These are phyloP conservation scores for Trypanosoma cruzi DNA, from an alignment of 208 protist species.

Conservation along the genomic window DNA sequence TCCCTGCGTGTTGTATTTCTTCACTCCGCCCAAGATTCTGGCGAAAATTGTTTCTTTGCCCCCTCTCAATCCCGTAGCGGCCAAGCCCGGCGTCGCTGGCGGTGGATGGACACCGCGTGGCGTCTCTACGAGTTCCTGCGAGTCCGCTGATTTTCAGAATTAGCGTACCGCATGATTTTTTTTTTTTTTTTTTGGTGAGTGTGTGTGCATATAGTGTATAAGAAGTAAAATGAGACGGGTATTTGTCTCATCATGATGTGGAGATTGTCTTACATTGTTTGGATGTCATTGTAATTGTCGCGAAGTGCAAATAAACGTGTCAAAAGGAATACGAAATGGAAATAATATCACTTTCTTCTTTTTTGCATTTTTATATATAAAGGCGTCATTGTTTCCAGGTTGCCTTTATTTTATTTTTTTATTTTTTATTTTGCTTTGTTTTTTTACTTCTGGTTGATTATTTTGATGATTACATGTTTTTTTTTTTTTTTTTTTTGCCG, in stretches of 20 bases:
- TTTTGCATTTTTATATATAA: too few species aligned
- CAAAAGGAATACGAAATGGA: too few species aligned
- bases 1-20: slow-evolving; percentile 67
- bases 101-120: neutral
- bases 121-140: neutral
- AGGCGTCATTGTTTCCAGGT: neutral
- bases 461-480: slow-evolving; percentile 1
- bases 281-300: too few species aligned
- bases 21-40: slow-evolving; percentile 52
- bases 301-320: too few species aligned
- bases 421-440: slow-evolving; percentile 14
- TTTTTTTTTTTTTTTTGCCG: slow-evolving; percentile 22
- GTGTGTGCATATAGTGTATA: too few species aligned
- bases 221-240: too few species aligned
- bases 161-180: too few species aligned
- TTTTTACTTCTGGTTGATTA: slow-evolving; percentile 6
- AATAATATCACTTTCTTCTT: too few species aligned
- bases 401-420: slow-evolving; percentile 13
- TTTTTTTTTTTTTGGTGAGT: too few species aligned
- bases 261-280: too few species aligned
- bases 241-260: too few species aligned
- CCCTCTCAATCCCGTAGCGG: slow-evolving; percentile 48
- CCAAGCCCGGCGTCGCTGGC: slow-evolving; percentile 39
- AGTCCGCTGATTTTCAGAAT: too few species aligned
- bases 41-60: slow-evolving; percentile 62